Percentiles rank a stretch among this genome's conserved stretches.
Evolutionary conservation across 208 protist genomes (phyloP).

Genomic region (Acanthamoeba sp.): DNA sequence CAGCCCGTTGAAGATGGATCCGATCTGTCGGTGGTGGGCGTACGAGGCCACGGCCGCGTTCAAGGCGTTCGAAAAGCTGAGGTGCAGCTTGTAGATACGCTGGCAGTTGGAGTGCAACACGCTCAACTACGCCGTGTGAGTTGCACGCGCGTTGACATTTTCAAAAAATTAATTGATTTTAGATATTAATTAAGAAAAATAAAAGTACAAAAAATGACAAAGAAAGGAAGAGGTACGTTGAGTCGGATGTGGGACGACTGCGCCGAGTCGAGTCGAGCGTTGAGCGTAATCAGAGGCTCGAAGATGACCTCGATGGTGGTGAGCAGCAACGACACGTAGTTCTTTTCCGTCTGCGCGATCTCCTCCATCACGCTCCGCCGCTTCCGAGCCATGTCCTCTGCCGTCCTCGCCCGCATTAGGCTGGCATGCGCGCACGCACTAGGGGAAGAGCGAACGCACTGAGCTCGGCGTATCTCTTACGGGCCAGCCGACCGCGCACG

Average conservation of each 20-base stretch:
- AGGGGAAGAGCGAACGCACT: background rate
- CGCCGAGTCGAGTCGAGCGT: background rate
- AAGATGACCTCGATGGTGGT: slow-evolving; percentile 12
- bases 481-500: background rate
- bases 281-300: background rate
- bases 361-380: background rate
- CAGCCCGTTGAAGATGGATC: background rate
- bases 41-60: background rate
- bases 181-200: too few species aligned
- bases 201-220: too few species aligned
- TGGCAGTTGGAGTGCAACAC: background rate
- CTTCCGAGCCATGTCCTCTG: background rate
- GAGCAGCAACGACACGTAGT: slow-evolving; percentile 6
- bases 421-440: too few species aligned
- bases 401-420: background rate
- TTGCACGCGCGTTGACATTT: too few species aligned
- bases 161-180: too few species aligned
- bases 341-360: slow-evolving; percentile 25
- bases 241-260: background rate
- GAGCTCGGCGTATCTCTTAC: background rate
- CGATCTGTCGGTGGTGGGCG: background rate
- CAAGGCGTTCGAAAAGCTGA: background rate
- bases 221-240: background rate
- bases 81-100: background rate
- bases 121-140: background rate